Conservation (phyloP, 352 stramenopile genomes). For the Peronosclerospora sorghi region DNA sequence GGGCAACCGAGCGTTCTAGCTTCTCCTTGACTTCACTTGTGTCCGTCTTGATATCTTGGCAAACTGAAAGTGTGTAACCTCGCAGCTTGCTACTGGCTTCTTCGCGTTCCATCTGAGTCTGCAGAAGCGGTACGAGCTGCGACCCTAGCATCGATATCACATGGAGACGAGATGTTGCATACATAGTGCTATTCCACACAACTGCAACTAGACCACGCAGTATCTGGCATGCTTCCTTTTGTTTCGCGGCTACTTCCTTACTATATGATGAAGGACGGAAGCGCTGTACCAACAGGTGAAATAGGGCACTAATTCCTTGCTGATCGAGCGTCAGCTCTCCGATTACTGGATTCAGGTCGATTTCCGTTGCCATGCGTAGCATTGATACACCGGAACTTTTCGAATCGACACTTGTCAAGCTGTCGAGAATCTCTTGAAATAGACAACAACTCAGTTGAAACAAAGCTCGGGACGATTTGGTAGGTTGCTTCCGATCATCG, state of each 20-base stretch:
- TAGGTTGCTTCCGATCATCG: constrained; percentile 10
- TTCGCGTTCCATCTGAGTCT: constrained; percentile 30
- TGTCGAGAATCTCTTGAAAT: constrained; percentile 44
- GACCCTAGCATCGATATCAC: constrained; percentile 41
- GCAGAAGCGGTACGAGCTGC: constrained; percentile 33
- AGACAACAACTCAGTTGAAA: constrained; percentile 62
- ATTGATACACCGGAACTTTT: constrained; percentile 11
- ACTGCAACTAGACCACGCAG: constrained; percentile 34
- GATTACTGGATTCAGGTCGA: constrained; percentile 33
- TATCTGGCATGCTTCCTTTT: constrained; percentile 32
- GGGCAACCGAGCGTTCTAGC: constrained; percentile 26
- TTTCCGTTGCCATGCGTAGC: constrained; percentile 23
- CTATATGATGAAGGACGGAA: constrained; percentile 25
- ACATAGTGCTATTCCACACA: constrained; percentile 31
- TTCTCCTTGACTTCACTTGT: constrained; percentile 3
- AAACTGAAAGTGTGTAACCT: constrained; percentile 20
- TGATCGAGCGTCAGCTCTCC: constrained; percentile 42
- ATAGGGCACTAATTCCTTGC: constrained; percentile 32
- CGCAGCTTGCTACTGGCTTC: constrained; percentile 17
- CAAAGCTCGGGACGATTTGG: constrained; percentile 14
- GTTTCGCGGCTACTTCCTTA: constrained; percentile 15
- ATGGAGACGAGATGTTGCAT: constrained; percentile 11
- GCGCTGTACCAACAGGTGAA: constrained; percentile 38
- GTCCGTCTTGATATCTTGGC: constrained; percentile 1
- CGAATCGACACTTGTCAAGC: constrained; percentile 16